Conservation (phyloP, 129 eudicot species). For the Oenanthe sinensis region DNA sequence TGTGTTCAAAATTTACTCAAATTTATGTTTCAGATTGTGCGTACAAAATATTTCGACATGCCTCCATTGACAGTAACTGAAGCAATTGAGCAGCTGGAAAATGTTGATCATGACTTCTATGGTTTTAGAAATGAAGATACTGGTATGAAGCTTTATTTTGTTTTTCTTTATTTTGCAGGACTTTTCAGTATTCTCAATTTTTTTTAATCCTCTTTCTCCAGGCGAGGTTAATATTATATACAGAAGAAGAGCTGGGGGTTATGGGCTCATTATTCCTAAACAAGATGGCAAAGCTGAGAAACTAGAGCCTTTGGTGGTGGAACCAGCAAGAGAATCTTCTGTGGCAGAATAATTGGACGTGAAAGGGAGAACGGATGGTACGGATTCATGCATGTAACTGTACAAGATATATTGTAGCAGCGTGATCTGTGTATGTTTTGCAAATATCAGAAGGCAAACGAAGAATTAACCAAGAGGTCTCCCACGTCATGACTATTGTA, state of each 20-base stretch:
- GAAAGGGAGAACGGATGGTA: background rate
- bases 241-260: slow-evolving; percentile 81
- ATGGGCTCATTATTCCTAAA: slow-evolving; percentile 88
- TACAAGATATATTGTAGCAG: background rate
- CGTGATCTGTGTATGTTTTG: background rate
- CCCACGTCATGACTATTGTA: background rate
- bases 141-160: slow-evolving; percentile 27
- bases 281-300: slow-evolving; percentile 58
- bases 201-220: slow-evolving; percentile 19
- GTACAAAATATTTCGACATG: slow-evolving; percentile 87
- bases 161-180: background rate
- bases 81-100: slow-evolving; percentile 90
- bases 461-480: background rate
- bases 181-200: background rate
- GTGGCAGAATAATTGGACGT: background rate
- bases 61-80: slow-evolving; percentile 74
- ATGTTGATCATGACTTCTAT: slow-evolving; percentile 85
- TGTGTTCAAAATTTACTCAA: background rate
- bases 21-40: slow-evolving; percentile 58
- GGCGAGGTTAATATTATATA: slow-evolving; percentile 86
- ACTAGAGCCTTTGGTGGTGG: slow-evolving; percentile 23
- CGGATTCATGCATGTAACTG: background rate
- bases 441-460: background rate
- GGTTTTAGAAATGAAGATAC: slow-evolving; percentile 92
- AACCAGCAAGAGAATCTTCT: background rate